These are phyloP conservation scores for Chaetomium tenue DNA, from an alignment of 495 filamentous ascomycete genomes.

Conservation along the genomic window DNA sequence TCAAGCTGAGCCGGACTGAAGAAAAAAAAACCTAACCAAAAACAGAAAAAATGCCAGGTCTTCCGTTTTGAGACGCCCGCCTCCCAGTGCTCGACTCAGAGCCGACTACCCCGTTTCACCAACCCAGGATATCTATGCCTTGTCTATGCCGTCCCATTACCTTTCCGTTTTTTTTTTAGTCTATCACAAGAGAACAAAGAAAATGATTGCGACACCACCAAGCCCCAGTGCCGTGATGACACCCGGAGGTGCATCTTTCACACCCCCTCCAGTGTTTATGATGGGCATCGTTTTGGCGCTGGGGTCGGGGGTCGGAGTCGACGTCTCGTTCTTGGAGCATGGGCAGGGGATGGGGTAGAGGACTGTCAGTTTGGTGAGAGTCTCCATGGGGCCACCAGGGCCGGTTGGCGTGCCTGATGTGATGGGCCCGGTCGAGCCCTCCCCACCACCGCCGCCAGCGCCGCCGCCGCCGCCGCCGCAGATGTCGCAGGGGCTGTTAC, in stretches of 20 bases:
- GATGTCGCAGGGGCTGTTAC: neutral
- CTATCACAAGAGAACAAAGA: slow-evolving; percentile 20
- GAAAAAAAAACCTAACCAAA: slow-evolving; percentile 1
- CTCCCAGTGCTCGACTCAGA: neutral
- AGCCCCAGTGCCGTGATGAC: neutral
- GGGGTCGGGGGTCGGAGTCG: neutral
- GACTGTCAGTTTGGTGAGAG: slow-evolving; percentile 10
- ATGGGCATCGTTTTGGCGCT: neutral
- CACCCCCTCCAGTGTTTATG: neutral
- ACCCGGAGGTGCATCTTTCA: neutral
- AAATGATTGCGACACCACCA: slow-evolving; percentile 1
- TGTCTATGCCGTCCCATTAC: neutral
- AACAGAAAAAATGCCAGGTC: slow-evolving; percentile 5
- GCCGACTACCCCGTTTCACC: neutral
- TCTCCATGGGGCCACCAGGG: neutral
- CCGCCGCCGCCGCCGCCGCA: neutral
- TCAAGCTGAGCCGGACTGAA: neutral
- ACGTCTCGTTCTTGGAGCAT: slow-evolving; percentile 1
- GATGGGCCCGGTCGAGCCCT: neutral
- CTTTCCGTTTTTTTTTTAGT: neutral
- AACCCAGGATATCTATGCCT: neutral
- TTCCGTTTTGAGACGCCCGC: neutral
- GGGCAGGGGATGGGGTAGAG: slow-evolving; percentile 16
- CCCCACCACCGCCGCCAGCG: neutral
- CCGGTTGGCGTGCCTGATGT: slow-evolving; percentile 8